Conservation (phyloP, 2,329 filamentous ascomycete genomes). For the Aspergillus sclerotialis region DNA sequence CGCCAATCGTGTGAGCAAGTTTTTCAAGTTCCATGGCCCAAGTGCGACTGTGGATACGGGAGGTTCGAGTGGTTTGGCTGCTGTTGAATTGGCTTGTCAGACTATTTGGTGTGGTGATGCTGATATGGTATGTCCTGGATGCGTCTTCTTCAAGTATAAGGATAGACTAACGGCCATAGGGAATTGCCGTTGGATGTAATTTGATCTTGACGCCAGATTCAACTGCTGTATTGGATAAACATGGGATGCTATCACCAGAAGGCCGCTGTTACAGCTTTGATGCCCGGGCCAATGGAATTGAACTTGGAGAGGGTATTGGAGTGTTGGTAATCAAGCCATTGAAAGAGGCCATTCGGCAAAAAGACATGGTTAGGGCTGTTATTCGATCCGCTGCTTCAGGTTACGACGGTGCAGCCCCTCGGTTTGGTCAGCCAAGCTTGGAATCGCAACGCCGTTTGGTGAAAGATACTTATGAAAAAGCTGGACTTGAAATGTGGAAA, state of each 20-base stretch:
- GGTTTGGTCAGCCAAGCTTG: constrained; percentile 16
- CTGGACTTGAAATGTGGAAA: constrained; percentile 2
- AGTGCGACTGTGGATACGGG: constrained; percentile 21
- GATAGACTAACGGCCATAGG: neutral
- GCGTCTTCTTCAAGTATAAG: too few species aligned
- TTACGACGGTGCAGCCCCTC: constrained; percentile 21
- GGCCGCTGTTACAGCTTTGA: constrained; percentile 19
- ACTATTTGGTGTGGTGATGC: constrained; percentile 14
- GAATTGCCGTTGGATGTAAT: constrained; percentile 11
- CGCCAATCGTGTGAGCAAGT: constrained; percentile 23
- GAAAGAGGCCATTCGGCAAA: constrained; percentile 37
- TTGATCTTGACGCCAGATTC: constrained; percentile 9
- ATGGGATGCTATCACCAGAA: constrained; percentile 7
- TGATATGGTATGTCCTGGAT: constrained; percentile 8
- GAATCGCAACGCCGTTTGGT: constrained; percentile 30
- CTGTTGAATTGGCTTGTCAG: constrained; percentile 15
- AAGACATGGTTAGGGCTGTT: constrained; percentile 34
- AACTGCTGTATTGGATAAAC: constrained; percentile 6
- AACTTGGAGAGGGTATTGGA: constrained; percentile 44
- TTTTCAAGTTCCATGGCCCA: constrained; percentile 23
- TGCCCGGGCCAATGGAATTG: constrained; percentile 39
- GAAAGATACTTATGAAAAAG: constrained; percentile 8
- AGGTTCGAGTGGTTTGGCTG: constrained; percentile 20
- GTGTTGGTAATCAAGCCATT: constrained; percentile 45
- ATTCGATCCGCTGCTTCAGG: constrained; percentile 22